A percentile compares a stretch with the other conserved stretches of the same genome.
phyloP scores from a whole-genome alignment of 176 grass and related monocot genomes.

The Aegilops tauschii region DNA sequence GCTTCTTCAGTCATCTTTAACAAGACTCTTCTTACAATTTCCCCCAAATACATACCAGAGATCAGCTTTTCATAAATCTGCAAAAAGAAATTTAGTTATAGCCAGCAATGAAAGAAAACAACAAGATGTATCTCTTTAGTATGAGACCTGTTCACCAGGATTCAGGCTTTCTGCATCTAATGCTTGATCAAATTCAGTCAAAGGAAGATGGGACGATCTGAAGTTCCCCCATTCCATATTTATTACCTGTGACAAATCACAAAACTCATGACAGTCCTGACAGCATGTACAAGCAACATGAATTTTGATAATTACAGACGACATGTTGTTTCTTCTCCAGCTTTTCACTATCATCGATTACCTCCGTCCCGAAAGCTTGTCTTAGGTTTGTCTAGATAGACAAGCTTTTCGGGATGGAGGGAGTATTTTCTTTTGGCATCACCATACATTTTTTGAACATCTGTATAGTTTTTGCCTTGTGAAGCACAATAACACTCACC shows the following conservation, averaged over 20 bases:
- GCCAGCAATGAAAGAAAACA: neutral
- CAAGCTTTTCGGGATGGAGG: no score
- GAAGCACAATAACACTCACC: constrained; percentile 37
- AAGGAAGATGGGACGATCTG: constrained; percentile 69
- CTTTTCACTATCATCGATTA: neutral
- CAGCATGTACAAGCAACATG: neutral
- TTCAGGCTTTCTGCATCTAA: constrained; percentile 83
- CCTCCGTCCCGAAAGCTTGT: no score
- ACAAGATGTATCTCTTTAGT: neutral
- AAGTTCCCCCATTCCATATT: constrained; percentile 93
- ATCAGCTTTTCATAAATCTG: constrained; percentile 91
- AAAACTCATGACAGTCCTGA: neutral
- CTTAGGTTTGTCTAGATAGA: no score
- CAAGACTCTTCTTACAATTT: constrained; percentile 67
- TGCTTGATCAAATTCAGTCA: constrained; percentile 69
- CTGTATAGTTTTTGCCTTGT: neutral
- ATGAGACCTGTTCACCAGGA: constrained; percentile 73
- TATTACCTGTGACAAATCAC: constrained; percentile 50
- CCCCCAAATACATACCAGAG: constrained; percentile 90
- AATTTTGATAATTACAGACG: neutral
- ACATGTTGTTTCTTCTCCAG: neutral
- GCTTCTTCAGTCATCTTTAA: constrained; percentile 62
- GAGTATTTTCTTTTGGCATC: neutral
- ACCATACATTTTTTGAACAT: neutral
- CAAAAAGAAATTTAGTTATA: neutral